Evolutionary conservation across 495 filamentous ascomycete genomes (phyloP).

Genomic region (Talaromyces wortmannii): DNA sequence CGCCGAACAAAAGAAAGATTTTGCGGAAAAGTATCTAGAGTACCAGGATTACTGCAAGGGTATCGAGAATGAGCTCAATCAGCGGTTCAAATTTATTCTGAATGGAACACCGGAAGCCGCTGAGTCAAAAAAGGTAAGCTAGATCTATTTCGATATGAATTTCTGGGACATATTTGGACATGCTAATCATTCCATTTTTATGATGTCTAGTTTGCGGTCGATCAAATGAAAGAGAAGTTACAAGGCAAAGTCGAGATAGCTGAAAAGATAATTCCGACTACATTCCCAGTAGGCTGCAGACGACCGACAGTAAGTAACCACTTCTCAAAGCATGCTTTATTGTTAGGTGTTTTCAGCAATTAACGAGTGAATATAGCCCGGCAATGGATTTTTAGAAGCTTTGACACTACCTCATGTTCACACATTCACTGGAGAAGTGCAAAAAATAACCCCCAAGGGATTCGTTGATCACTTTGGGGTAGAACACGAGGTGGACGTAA

Average conservation of each 20-base stretch:
- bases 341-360: neutral
- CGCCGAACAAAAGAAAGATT: neutral
- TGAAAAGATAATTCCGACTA: slow-evolving; percentile 2
- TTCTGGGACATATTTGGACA: neutral
- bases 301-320: slow-evolving; percentile 1
- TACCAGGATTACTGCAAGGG: slow-evolving; percentile 25
- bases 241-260: slow-evolving; percentile 12
- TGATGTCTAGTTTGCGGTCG: neutral
- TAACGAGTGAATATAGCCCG: slow-evolving; percentile 28
- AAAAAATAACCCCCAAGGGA: slow-evolving; percentile 47
- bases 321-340: neutral
- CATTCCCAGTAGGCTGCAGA: neutral
- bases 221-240: slow-evolving; percentile 21
- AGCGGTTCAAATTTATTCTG: slow-evolving; percentile 35
- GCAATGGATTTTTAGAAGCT: slow-evolving; percentile 65
- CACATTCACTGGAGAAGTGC: slow-evolving; percentile 50
- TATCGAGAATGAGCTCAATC: slow-evolving; percentile 35
- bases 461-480: slow-evolving; percentile 47
- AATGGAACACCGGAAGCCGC: slow-evolving; percentile 24
- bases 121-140: slow-evolving; percentile 9
- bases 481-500: slow-evolving; percentile 45
- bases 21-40: neutral
- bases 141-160: neutral
- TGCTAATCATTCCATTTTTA: neutral
- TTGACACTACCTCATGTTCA: slow-evolving; percentile 55